Evolutionary conservation across 1,284 basidiomycete genomes (phyloP), one percentile per base, ranked within the genome.

Genomic region (Apiotrichum veenhuisii): DNA sequence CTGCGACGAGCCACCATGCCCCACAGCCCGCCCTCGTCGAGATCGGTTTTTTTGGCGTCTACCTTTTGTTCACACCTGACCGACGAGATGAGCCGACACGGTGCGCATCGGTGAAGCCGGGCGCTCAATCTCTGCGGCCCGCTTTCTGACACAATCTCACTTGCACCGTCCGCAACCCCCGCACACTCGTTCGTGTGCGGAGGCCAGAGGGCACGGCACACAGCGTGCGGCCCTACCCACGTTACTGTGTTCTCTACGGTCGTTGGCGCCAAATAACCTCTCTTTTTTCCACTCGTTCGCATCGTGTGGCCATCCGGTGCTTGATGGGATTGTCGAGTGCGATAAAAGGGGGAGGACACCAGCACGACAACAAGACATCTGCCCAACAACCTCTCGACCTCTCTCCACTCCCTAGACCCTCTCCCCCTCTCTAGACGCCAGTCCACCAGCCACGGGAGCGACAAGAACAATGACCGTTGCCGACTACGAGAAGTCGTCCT

Each of bases 91-190:
- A 17, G 44, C 44, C 44, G 44, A 45, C n/a, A n/a, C 26, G n/a
- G 42, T 22, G 25, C 42, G 25, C 42, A 44, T 27, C 42, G 42
- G 42, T 27, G 42, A 26, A 44, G 25, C 41, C 41, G 41, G 20
- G 42, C 42, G 42, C 42, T 25, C 42, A 44, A 45, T 44, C 44
- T 45, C 12, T 45, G 44, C 44, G 44, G 44, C 25, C 44, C 44
- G 44, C 27, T 26, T 45, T 43, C 12, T 30, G 27, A 11, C 25
- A 45, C 18, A 15, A 41, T n/a, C 9, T 20, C 40, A 5, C 17
- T n/a, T 7, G 12, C 30, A 7, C 30, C 30, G 5, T 7, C 5
- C 30, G 7, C 40, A 11, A 12, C n/a, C 5, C 37, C 37, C 4
- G 37, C 18, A n/a, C 9, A 38, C 7, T n/a, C 37, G 9, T 10